Conservation (phyloP, 2,329 filamentous ascomycete genomes). For the Xylariaceae sp. region DNA sequence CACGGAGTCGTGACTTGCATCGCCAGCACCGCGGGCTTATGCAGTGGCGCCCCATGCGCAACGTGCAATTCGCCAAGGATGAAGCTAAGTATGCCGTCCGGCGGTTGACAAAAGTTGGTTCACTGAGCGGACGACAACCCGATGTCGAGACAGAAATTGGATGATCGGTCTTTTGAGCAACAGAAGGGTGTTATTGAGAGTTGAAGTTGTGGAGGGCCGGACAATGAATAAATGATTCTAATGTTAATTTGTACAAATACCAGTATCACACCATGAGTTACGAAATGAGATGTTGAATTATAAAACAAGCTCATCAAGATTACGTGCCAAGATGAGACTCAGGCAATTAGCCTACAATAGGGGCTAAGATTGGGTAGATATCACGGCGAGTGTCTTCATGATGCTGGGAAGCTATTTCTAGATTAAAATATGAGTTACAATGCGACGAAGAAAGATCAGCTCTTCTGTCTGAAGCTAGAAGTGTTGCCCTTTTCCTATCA, state of each 20-base stretch:
- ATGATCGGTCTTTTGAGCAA: background rate
- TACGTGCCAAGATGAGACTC: no score
- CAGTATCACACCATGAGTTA: conserved; percentile 28
- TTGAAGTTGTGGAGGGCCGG: background rate
- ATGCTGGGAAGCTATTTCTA: no score
- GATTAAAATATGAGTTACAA: no score
- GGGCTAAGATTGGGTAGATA: no score
- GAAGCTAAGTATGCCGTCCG: conserved; percentile 80
- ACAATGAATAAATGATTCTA: background rate
- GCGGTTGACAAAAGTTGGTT: conserved; percentile 77
- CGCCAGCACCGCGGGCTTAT: conserved; percentile 88
- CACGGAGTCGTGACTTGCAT: conserved; percentile 75
- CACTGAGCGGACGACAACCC: conserved; percentile 80
- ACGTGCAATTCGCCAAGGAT: conserved; percentile 84
- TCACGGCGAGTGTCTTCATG: no score
- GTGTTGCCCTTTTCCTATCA: no score
- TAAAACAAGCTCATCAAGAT: background rate
- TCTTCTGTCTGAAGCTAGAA: no score
- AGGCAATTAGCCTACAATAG: no score
- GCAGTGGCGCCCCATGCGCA: conserved; percentile 93
- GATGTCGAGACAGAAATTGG: conserved; percentile 81
- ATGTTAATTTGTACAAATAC: conserved; percentile 25
- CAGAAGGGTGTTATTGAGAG: background rate
- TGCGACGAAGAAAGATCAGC: no score
- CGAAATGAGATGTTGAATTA: conserved; percentile 16